Evolutionary conservation across 2,329 filamentous ascomycete species (phyloP).

Genomic region (Cytospora mali): DNA sequence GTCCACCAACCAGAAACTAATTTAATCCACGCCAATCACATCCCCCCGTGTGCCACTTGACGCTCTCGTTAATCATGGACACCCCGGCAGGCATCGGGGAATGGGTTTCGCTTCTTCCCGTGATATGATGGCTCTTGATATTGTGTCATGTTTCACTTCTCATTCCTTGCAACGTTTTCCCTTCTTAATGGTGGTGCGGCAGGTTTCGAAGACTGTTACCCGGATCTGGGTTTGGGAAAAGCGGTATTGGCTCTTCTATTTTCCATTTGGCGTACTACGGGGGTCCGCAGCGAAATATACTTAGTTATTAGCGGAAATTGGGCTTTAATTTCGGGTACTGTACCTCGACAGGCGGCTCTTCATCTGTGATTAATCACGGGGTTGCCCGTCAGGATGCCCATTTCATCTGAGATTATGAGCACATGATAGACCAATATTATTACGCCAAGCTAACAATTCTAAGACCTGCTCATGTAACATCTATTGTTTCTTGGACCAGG

Average conservation of each 20-base stretch:
- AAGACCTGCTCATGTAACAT: background rate
- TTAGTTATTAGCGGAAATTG: background rate
- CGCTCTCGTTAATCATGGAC: constrained; percentile 1
- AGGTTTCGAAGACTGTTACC: background rate
- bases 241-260: background rate
- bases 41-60: background rate
- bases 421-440: background rate
- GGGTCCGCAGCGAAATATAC: background rate
- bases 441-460: background rate
- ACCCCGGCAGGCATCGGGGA: background rate
- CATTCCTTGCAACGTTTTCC: background rate
- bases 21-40: constrained; percentile 13
- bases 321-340: background rate
- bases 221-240: background rate
- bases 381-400: background rate
- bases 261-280: background rate
- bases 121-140: constrained; percentile 1
- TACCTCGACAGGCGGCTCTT: background rate
- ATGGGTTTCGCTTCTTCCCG: background rate
- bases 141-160: constrained; percentile 8
- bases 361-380: background rate
- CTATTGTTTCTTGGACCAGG: background rate
- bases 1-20: constrained; percentile 18
- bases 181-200: background rate
- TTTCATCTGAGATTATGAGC: background rate